These are phyloP conservation scores for Flaveria bidentis DNA, from an alignment of 129 eudicot species.

Conservation along the genomic window DNA sequence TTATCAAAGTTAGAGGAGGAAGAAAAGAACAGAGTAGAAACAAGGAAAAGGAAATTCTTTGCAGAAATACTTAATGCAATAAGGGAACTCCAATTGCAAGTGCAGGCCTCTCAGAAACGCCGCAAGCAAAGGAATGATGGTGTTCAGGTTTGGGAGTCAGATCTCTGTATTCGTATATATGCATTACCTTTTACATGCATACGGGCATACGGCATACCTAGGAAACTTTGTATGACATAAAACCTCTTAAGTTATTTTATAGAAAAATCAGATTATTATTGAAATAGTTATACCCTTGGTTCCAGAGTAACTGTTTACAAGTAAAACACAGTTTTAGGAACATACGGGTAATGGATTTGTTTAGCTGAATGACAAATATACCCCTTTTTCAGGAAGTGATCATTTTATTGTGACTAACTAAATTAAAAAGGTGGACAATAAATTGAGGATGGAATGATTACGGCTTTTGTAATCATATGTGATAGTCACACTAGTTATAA, in stretches of 20 bases:
- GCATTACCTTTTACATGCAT: background rate
- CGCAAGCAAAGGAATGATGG: slow-evolving; percentile 93
- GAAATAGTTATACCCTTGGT: slow-evolving; percentile 3
- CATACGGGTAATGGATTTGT: background rate
- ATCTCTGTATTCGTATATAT: background rate
- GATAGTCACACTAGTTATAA: background rate
- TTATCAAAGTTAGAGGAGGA: slow-evolving; percentile 82
- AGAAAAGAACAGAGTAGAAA: slow-evolving; percentile 77
- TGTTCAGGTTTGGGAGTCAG: slow-evolving; percentile 62
- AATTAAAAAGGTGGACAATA: background rate
- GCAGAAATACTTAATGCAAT: slow-evolving; percentile 87
- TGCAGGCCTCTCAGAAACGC: slow-evolving; percentile 83
- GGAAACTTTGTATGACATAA: background rate
- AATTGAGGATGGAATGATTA: background rate
- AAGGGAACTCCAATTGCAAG: slow-evolving; percentile 87
- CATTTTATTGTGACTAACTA: background rate
- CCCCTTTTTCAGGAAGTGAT: background rate
- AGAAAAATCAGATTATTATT: background rate
- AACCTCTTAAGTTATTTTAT: background rate
- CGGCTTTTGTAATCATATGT: background rate
- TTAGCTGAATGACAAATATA: background rate
- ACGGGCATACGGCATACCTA: background rate
- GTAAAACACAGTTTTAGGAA: background rate
- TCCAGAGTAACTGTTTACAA: background rate
- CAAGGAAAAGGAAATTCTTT: slow-evolving; percentile 78